Evolutionary conservation across 176 grass and related monocot species (phyloP).

Genomic region (Aegilops umbellulata): DNA sequence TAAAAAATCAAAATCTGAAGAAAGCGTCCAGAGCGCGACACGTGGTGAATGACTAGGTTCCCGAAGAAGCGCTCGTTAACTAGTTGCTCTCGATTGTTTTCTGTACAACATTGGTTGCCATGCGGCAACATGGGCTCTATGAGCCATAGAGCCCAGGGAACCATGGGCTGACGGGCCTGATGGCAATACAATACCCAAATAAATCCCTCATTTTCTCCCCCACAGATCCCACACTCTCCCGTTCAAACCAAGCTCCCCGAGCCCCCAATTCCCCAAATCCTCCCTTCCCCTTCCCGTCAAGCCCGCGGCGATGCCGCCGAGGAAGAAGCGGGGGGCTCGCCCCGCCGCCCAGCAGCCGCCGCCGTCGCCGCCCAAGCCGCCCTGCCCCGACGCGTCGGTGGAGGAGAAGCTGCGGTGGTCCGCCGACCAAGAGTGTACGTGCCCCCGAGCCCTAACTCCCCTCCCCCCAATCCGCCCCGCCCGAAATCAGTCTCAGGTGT

Average conservation of each 20-base stretch:
- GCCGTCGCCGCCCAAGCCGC: constrained; percentile 1
- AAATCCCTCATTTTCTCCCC: neutral
- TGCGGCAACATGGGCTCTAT: no score
- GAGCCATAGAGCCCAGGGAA: neutral
- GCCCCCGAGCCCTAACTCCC: neutral
- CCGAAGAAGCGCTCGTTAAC: no score
- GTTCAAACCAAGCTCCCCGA: neutral
- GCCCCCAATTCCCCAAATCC: neutral
- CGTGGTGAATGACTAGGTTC: no score
- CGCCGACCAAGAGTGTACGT: constrained; percentile 40
- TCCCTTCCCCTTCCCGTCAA: neutral
- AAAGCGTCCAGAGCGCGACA: no score
- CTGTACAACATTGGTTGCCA: no score
- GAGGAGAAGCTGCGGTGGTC: constrained; percentile 23
- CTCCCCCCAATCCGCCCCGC: neutral
- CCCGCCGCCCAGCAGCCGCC: neutral
- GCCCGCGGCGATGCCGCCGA: constrained; percentile 19
- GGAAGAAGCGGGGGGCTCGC: constrained; percentile 20
- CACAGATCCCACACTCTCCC: neutral
- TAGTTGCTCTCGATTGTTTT: no score
- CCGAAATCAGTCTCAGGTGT: neutral
- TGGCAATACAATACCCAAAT: neutral
- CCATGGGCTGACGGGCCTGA: neutral
- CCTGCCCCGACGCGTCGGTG: constrained; percentile 17
- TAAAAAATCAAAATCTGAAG: no score